Evolutionary conservation across 257 asterid genomes (phyloP), one percentile per base, ranked within the genome.

Genomic region (Lycium barbarum): DNA sequence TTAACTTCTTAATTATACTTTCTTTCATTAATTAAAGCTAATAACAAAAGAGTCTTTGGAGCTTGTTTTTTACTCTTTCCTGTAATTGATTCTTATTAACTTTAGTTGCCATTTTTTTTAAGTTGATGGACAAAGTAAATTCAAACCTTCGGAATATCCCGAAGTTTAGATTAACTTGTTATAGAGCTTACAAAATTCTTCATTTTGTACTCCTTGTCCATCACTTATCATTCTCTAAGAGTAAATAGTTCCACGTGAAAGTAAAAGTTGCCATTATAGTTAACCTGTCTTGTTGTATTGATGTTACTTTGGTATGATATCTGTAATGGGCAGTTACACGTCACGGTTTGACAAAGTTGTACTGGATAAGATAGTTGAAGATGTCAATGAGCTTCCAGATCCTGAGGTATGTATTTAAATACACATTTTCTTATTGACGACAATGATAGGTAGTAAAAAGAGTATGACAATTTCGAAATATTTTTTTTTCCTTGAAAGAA

Each of bases 321-420:
- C 86, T 43, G 63, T n/a, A 62, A 51, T 85, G 79, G 59, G 61
- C 96, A 96, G 99, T 70, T 96, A 95, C 83, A 96, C 99, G 18
- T 55, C 78, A 81, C 93, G 83, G 82, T 95, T 95, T 87, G 98
- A 96, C 92, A 95, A 95, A 90, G 99, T 93, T 87, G 91, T 91
- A 83, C 90, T 95, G 47, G 94, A 93, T 36, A 88, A 80, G 86
- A 88, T 93, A 54, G 95, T 96, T 67, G 98, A 93, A 93, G 86
- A 67, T 88, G 94, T 94, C 89, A 88, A 78, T 51, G 94, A 94
- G 83, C 93, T 96, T 88, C 96, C 97, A 8, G 95, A 93, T 88
- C 98, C 98, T 47, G 90, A 90, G 98, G 99, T 96, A 90, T 54
- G 49, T 33, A 83, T 66, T 83, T 83, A 13, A n/a, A 67, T 51